Evolutionary conservation across 2,329 filamentous ascomycete genomes (phyloP).

Genomic region (Xylaria polymorpha): DNA sequence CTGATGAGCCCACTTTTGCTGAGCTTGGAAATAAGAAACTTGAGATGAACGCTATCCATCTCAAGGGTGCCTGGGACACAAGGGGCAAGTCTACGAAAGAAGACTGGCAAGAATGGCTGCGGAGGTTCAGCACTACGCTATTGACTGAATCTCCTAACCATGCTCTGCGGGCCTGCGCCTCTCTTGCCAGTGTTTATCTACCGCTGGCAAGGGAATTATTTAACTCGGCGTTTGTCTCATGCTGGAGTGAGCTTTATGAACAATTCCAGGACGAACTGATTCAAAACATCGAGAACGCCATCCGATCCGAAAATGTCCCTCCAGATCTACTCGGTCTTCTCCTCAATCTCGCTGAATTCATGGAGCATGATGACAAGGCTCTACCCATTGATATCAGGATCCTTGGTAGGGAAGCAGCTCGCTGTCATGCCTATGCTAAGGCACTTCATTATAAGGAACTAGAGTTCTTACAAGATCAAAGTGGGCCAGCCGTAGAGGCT

Average conservation of each 20-base stretch:
- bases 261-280: slow-evolving; percentile 98
- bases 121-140: slow-evolving; percentile 93
- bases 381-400: slow-evolving; percentile 96
- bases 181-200: slow-evolving; percentile 88
- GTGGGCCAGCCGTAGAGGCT: slow-evolving; percentile 93
- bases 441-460: slow-evolving; percentile 98
- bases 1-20: slow-evolving; percentile 82
- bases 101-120: slow-evolving; percentile 99
- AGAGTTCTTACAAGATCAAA: slow-evolving; percentile 98
- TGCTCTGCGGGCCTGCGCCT: slow-evolving; percentile 91
- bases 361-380: slow-evolving; percentile 99
- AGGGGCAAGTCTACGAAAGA: slow-evolving; percentile 97
- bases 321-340: slow-evolving; percentile 94
- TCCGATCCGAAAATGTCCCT: slow-evolving; percentile 94
- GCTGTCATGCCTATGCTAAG: slow-evolving; percentile 98
- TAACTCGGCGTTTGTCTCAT: slow-evolving; percentile 98
- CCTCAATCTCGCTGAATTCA: slow-evolving; percentile 97
- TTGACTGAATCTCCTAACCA: slow-evolving; percentile 96
- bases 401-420: slow-evolving; percentile 91
- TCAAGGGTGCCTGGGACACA: slow-evolving; percentile 97
- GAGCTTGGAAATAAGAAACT: slow-evolving; percentile 93
- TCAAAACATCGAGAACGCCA: slow-evolving; percentile 91
- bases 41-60: slow-evolving; percentile 95
- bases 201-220: slow-evolving; percentile 94
- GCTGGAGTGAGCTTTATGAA: slow-evolving; percentile 97